These are phyloP conservation scores for Lentinula boryana DNA, from an alignment of 768 basidiomycete genomes.

Conservation along the genomic window DNA sequence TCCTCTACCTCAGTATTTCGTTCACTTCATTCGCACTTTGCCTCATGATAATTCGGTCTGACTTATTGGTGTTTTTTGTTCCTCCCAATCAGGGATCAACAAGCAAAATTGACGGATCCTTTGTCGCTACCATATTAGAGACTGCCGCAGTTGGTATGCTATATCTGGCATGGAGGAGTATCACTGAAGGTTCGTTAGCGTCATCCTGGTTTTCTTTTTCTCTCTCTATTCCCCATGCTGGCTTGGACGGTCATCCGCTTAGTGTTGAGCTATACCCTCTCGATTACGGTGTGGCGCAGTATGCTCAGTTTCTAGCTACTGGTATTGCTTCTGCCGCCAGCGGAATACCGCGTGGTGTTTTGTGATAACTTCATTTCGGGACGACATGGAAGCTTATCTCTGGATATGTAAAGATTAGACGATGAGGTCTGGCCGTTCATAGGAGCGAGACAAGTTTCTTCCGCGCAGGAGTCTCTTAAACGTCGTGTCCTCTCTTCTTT, in stretches of 20 bases:
- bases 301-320: neutral
- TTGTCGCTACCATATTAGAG: slow-evolving; percentile 81
- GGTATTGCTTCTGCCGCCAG: too few species aligned
- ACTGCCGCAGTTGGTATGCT: slow-evolving; percentile 64
- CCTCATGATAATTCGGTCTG: neutral
- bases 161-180: slow-evolving; percentile 80
- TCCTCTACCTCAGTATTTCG: too few species aligned
- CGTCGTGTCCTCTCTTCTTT: too few species aligned
- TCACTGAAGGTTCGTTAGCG: slow-evolving; percentile 70
- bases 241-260: too few species aligned
- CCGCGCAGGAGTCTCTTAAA: too few species aligned
- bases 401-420: too few species aligned
- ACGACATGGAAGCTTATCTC: too few species aligned
- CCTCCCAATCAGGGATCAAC: slow-evolving; percentile 42
- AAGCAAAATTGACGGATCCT: slow-evolving; percentile 76
- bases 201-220: neutral
- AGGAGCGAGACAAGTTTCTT: too few species aligned
- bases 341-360: too few species aligned
- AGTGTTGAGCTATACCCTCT: too few species aligned
- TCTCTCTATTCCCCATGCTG: neutral
- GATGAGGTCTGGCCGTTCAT: too few species aligned
- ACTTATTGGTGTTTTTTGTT: neutral
- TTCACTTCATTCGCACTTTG: neutral
- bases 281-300: neutral
- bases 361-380: too few species aligned